Percentiles rank a stretch among this genome's conserved stretches.
Conservation (phyloP, 1,284 basidiomycete genomes). For the Irpex lacteus region DNA sequence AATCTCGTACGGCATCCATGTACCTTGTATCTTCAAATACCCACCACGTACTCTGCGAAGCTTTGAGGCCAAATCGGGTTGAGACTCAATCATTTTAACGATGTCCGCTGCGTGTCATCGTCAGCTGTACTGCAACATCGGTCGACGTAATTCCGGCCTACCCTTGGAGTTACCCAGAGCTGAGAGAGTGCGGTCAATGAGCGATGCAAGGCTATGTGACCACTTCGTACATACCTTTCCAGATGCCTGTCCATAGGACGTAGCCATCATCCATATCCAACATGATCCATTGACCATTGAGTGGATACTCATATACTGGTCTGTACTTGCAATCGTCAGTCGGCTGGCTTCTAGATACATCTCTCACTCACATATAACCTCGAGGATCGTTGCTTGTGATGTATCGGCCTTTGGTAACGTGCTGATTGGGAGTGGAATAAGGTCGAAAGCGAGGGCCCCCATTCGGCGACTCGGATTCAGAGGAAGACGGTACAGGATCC, state of each 20-base stretch:
- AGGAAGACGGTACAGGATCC: conserved; percentile 51
- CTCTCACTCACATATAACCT: conserved; percentile 70
- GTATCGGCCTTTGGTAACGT: conserved; percentile 80
- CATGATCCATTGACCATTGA: conserved; percentile 90
- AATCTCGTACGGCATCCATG: conserved; percentile 88
- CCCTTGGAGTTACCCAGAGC: conserved; percentile 85
- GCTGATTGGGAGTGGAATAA: conserved; percentile 73
- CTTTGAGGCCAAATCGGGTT: conserved; percentile 77
- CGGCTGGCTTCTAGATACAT: background rate
- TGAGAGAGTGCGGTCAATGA: conserved; percentile 28
- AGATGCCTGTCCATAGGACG: conserved; percentile 84
- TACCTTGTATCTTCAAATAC: conserved; percentile 86
- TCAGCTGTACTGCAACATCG: conserved; percentile 5
- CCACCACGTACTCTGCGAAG: conserved; percentile 82
- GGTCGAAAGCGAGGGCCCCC: conserved; percentile 64
- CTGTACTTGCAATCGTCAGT: conserved; percentile 33
- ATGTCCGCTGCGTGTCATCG: conserved; percentile 63
- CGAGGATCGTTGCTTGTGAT: conserved; percentile 84
- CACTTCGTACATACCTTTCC: conserved; percentile 62
- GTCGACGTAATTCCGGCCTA: conserved; percentile 22
- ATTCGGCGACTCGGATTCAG: conserved; percentile 34
- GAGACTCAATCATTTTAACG: conserved; percentile 85
- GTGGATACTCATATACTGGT: conserved; percentile 83
- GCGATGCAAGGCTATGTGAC: background rate
- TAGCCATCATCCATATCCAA: conserved; percentile 90